Evolutionary conservation across 2,329 filamentous ascomycete species (phyloP).

Genomic region (Lachnum nothofagi): DNA sequence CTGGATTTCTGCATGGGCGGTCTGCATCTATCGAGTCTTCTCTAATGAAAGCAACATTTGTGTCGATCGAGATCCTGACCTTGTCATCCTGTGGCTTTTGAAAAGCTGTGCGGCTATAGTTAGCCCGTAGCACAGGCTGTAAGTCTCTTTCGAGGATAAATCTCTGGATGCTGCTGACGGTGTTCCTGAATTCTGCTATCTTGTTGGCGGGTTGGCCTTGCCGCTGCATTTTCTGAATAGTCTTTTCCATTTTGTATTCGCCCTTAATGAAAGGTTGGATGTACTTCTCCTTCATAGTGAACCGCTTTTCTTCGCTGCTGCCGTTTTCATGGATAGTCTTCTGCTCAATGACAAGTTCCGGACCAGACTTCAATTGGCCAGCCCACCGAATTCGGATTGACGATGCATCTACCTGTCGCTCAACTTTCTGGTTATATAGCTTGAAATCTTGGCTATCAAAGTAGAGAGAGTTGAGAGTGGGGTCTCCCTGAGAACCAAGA

Average conservation of each 20-base stretch:
- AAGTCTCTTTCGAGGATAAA: slow-evolving; percentile 75
- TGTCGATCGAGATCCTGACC: slow-evolving; percentile 88
- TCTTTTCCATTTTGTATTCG: slow-evolving; percentile 89
- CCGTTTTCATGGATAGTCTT: slow-evolving; percentile 77
- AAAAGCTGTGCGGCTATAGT: slow-evolving; percentile 91
- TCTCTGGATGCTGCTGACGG: slow-evolving; percentile 70
- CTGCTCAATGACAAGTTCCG: slow-evolving; percentile 81
- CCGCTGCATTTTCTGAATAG: slow-evolving; percentile 77
- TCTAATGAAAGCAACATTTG: slow-evolving; percentile 80
- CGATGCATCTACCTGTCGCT: slow-evolving; percentile 66
- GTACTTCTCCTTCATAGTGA: slow-evolving; percentile 91
- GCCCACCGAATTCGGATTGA: slow-evolving; percentile 90
- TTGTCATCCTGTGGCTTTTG: slow-evolving; percentile 91
- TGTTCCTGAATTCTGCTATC: slow-evolving; percentile 63
- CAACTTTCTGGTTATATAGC: slow-evolving; percentile 81
- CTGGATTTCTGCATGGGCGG: slow-evolving; percentile 81
- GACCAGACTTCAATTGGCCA: slow-evolving; percentile 71
- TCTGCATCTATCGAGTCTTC: slow-evolving; percentile 71
- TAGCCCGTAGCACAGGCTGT: slow-evolving; percentile 81
- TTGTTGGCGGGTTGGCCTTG: slow-evolving; percentile 62
- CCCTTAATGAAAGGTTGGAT: slow-evolving; percentile 80
- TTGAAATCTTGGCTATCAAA: slow-evolving; percentile 86
- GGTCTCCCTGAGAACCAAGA: slow-evolving; percentile 73
- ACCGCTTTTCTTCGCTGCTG: slow-evolving; percentile 70
- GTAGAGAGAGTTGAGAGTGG: slow-evolving; percentile 90